A percentile compares a stretch with the other conserved stretches of the same genome.
phyloP scores from a whole-genome alignment of 169 alveolate species.

The Cryptosporidium sp. region DNA sequence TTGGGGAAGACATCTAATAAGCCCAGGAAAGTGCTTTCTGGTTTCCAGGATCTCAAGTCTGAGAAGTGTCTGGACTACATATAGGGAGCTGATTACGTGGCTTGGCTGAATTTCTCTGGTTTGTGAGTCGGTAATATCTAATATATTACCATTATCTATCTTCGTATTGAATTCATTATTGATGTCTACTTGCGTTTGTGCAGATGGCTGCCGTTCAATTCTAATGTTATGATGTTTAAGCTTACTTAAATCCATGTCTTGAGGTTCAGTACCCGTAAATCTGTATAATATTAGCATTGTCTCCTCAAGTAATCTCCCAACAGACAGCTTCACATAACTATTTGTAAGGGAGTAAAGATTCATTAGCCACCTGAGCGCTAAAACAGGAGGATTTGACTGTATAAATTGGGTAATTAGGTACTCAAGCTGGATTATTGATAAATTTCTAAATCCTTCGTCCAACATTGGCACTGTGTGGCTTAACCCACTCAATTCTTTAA shows the following conservation, averaged over 20 bases:
- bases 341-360: constrained; percentile 35
- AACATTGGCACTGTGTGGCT: constrained; percentile 60
- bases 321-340: constrained; percentile 36
- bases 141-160: not conserved
- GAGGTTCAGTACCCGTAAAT: constrained; percentile 39
- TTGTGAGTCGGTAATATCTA: constrained; percentile 25
- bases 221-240: not conserved
- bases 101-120: constrained; percentile 55
- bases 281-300: constrained; percentile 17
- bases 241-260: constrained; percentile 11
- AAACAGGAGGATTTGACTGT: constrained; percentile 52
- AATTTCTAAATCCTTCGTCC: not conserved
- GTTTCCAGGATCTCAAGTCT: constrained; percentile 58
- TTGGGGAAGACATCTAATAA: constrained; percentile 43
- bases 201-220: not conserved
- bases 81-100: constrained; percentile 16
- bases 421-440: constrained; percentile 53
- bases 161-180: not conserved
- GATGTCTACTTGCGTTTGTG: not conserved
- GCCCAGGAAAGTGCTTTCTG: constrained; percentile 22
- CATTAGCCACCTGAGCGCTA: constrained; percentile 70
- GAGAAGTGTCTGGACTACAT: constrained; percentile 15
- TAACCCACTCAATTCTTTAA: constrained; percentile 38
- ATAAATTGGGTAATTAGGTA: constrained; percentile 37
- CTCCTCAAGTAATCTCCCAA: constrained; percentile 30